Evolutionary conservation across 1,284 basidiomycete genomes (phyloP), one percentile per base, ranked within the genome.

Genomic region (Crepidotus sp.): DNA sequence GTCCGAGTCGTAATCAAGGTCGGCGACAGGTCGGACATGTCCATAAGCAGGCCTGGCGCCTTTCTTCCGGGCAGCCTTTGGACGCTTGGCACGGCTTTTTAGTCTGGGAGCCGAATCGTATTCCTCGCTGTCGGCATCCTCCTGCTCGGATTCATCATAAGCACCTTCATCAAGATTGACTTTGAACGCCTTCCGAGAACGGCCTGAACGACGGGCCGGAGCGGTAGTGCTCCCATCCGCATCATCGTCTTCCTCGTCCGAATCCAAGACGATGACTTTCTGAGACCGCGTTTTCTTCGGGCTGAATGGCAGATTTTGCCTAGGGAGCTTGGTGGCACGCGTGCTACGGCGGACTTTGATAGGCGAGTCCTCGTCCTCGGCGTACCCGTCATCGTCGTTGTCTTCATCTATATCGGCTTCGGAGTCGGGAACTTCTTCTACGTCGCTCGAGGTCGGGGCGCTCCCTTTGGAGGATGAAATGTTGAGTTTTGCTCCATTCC

Each of bases 31-130:
- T 37, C 80, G 78, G 54, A 87, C 69, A 56, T 69, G 65, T 13
- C 85, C 84, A 57, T 86, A 86, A 2, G 74, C 76, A 42, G 82
- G 76, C 11, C 70, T 70, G 6, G 73, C 65, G 31, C 62, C 64
- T 54, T 66, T 69, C 14, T 61, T 57, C 17, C 67, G 70, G 44
- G 55, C 55, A 36, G 42, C 48, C 51, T 60, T 63, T 62, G 51
- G 58, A 55, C 44, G 48, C 49, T 53, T 50, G 27, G 42, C 54
- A 50, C 49, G 54, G 37, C 18, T 48, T 45, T 57, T 60, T 34
- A 30, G 48, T 13, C 52, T 55, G 15, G 46, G 43, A 15, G 45
- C 48, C 15, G 47, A 48, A 45, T 40, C 48, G 25, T 56, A 55
- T 40, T 56, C 58, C 38, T 65, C 63, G 31, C 55, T 59, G 10